Evolutionary conservation across 1,139 yeast genomes (phyloP), one percentile per base, ranked within the genome.

Genomic region (Debaryomyces singareniensis): DNA sequence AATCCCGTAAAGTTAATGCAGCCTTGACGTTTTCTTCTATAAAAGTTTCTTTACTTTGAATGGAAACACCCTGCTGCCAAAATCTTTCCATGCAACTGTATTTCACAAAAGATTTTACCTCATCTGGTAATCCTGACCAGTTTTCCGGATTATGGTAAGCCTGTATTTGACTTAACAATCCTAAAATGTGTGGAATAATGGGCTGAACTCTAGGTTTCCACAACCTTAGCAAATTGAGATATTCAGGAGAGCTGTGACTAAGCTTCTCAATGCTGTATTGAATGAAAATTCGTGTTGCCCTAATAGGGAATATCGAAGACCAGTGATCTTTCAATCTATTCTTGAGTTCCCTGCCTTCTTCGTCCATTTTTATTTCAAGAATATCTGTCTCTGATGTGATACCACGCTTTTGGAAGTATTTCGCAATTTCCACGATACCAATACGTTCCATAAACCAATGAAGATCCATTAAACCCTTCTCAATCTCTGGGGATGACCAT

Each of bases 371-470:
- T 0, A 93, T 82, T 30, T 76, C 73, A 31, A 89, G 55, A 33
- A 93, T 58, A 51, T 89, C 78, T 1, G 95, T 81, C 16, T 68
- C 59, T 2, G 89, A 86, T 1, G 84, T 71, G 16, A 89, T 91
- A 5, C 85, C 86, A 42, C 97, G 68, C 11, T 75, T 71, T 40
- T 80, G 79, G 56, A 93, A 89, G 49, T 93, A 93, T 34, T 83
- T 82, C 0, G 96, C 95, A 47, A 93, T 91, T 51, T 78, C 78
- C 3, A 87, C 97, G 31, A 93, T 85, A 3, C 98, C 98, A 34
- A 93, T 71, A 45, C 97, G 72, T 55, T 89, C 97, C 96, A 91
- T 89, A 45, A 93, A 93, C 96, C 97, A 89, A 40, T 86, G 95
- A 30, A 93, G 65, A 47, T 91, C 95, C 53, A 79, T 67, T 24